These are phyloP conservation scores for Rosa chinensis DNA, from an alignment of 306 rosid genomes.

Conservation along the genomic window DNA sequence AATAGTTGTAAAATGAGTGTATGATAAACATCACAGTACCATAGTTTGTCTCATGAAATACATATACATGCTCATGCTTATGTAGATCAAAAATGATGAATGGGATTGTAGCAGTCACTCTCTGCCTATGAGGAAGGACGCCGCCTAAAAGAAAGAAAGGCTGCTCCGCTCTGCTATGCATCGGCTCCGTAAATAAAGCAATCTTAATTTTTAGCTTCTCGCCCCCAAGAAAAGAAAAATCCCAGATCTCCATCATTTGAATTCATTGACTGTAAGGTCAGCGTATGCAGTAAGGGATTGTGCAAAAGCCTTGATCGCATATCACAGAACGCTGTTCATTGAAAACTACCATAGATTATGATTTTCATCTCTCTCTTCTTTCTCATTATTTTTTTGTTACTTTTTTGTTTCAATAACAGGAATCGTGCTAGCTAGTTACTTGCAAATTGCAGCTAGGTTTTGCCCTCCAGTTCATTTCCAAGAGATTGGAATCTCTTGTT, in stretches of 20 bases:
- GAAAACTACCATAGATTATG: neutral
- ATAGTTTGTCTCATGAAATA: too few relatives aligned
- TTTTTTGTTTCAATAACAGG: neutral
- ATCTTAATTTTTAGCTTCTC: neutral
- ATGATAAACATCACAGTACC: too few relatives aligned
- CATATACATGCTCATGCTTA: too few relatives aligned
- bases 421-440: neutral
- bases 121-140: neutral
- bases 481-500: conserved; percentile 15
- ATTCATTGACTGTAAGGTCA: neutral
- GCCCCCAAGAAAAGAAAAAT: neutral
- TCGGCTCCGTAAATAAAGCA: neutral
- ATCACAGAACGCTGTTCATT: neutral
- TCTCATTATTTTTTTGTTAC: neutral
- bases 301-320: neutral
- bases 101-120: neutral
- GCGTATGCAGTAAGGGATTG: neutral
- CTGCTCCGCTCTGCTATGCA: neutral
- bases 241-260: neutral
- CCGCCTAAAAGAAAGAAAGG: neutral
- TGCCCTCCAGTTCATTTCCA: neutral
- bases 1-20: too few relatives aligned
- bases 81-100: neutral
- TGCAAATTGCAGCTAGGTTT: neutral
- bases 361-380: neutral